Evolutionary conservation across 2,329 filamentous ascomycete species (phyloP).

Genomic region (Aciculosporium take): DNA sequence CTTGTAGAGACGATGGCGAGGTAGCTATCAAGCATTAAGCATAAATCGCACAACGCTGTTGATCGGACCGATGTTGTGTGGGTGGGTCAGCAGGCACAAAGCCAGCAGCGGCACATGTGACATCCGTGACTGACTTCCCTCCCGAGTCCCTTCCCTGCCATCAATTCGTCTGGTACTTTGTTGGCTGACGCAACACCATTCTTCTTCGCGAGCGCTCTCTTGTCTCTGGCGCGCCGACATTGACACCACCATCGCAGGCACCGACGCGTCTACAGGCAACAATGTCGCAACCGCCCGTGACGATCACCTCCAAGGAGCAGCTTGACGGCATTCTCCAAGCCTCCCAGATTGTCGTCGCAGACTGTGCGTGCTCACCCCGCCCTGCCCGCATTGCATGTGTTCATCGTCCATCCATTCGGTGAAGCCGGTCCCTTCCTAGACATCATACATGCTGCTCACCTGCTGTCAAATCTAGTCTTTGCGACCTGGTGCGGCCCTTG

Average conservation of each 20-base stretch:
- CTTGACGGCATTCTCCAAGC: conserved; percentile 54
- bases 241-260: not conserved
- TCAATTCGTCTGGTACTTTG: too few species aligned
- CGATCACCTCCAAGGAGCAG: conserved; percentile 39
- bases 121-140: too few species aligned
- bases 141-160: too few species aligned
- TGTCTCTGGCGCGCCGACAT: too few species aligned
- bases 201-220: too few species aligned
- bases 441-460: conserved; percentile 10
- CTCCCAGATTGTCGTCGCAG: conserved; percentile 69
- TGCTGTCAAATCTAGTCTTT: conserved; percentile 48
- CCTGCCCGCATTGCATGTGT: not conserved
- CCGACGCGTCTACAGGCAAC: conserved; percentile 2
- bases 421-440: not conserved
- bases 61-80: too few species aligned
- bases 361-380: conserved; percentile 50
- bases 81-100: too few species aligned
- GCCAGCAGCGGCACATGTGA: too few species aligned
- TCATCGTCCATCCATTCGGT: not conserved
- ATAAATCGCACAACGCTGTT: too few species aligned
- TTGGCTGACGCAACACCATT: too few species aligned
- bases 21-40: too few species aligned
- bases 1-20: too few species aligned
- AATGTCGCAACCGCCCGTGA: conserved; percentile 17
- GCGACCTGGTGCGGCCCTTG: conserved; percentile 79